A percentile compares a stretch with the other conserved stretches of the same genome.
phyloP scores from a whole-genome alignment of 2,329 filamentous ascomycete genomes.

The Diaporthe destruens region DNA sequence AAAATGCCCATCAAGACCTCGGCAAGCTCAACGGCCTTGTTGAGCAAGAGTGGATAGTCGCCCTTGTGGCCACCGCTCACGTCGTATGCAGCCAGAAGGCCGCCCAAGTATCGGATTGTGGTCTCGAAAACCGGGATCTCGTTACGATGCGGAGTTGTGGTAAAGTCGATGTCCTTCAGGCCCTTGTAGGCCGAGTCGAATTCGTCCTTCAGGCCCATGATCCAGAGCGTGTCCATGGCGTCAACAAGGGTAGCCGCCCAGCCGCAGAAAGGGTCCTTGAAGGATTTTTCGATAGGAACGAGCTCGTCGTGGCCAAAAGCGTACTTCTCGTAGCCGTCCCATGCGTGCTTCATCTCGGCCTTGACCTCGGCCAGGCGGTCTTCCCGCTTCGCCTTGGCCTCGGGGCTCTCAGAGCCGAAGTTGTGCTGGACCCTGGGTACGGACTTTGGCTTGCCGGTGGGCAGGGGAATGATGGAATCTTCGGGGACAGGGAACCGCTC shows the following conservation, averaged over 20 bases:
- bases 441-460: conserved; percentile 75
- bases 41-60: conserved; percentile 74
- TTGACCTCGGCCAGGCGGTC: conserved; percentile 76
- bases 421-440: conserved; percentile 83
- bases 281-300: conserved; percentile 75
- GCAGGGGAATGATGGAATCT: conserved; percentile 80
- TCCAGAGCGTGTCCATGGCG: conserved; percentile 85
- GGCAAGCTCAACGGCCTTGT: conserved; percentile 83
- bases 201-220: conserved; percentile 83
- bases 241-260: conserved; percentile 93
- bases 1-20: conserved; percentile 86
- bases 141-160: conserved; percentile 68
- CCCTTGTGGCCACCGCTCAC: conserved; percentile 73
- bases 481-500: conserved; percentile 83
- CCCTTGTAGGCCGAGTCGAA: conserved; percentile 82
- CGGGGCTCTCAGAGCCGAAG: conserved; percentile 75
- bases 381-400: conserved; percentile 71
- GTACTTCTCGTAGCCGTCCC: conserved; percentile 82
- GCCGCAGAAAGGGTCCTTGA: conserved; percentile 86
- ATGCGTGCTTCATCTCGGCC: conserved; percentile 80
- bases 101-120: conserved; percentile 90
- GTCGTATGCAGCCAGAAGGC: conserved; percentile 88
- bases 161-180: conserved; percentile 85
- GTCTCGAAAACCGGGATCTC: conserved; percentile 95
- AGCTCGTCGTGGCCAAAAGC: conserved; percentile 93